Percentiles rank a stretch among this genome's conserved stretches.
Conservation (phyloP, 202 grass and related monocot species). For the Setaria italica region DNA sequence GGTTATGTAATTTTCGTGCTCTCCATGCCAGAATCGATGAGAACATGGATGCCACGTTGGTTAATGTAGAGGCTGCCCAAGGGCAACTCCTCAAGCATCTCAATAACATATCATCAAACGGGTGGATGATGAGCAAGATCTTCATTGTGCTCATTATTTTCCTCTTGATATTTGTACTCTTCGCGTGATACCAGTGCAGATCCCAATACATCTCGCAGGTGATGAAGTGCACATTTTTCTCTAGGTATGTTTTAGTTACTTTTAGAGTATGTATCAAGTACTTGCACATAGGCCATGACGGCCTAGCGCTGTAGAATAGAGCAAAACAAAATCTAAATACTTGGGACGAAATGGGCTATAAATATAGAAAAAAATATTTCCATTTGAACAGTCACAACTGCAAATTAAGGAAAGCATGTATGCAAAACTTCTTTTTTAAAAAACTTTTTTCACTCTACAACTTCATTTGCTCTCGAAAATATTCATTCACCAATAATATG, state of each 20-base stretch:
- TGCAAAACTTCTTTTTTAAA: too few species aligned
- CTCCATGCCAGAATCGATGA: conserved; percentile 77
- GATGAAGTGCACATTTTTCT: not conserved
- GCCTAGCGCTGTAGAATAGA: too few species aligned
- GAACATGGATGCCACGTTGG: conserved; percentile 80
- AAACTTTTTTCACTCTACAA: too few species aligned
- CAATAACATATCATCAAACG: conserved; percentile 85
- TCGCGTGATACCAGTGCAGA: conserved; percentile 56
- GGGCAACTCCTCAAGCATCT: conserved; percentile 85
- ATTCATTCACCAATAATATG: too few species aligned
- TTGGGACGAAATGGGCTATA: too few species aligned
- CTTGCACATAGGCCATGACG: too few species aligned
- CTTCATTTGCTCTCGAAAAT: too few species aligned
- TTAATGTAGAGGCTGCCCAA: conserved; percentile 84
- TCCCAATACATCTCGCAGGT: not conserved
- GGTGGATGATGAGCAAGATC: conserved; percentile 99
- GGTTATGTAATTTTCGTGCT: not conserved
- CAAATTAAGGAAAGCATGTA: too few species aligned
- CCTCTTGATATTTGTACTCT: conserved; percentile 95
- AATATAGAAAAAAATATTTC: too few species aligned
- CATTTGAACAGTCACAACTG: too few species aligned
- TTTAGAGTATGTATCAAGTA: not conserved
- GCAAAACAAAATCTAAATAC: too few species aligned
- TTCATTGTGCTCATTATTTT: conserved; percentile 95
- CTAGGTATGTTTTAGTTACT: not conserved